These are phyloP conservation scores for Malassezia vespertilionis DNA, from an alignment of 1,284 basidiomycete species.

Conservation along the genomic window DNA sequence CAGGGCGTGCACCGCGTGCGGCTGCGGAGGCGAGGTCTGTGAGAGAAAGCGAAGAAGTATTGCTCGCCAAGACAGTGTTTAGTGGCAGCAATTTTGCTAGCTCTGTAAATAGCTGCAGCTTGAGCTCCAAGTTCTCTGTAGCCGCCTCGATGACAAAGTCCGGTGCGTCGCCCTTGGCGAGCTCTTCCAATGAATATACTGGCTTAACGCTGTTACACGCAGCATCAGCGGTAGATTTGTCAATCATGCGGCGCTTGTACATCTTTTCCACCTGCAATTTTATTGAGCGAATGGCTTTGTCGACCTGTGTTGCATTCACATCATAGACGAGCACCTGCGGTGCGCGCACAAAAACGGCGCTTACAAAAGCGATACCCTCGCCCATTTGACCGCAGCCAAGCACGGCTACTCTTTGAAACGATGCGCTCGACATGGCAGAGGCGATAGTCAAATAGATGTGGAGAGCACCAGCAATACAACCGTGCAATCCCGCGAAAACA, in stretches of 20 bases:
- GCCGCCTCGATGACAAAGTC: slow-evolving; percentile 92
- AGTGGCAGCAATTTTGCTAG: slow-evolving; percentile 62
- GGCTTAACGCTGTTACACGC: slow-evolving; percentile 50
- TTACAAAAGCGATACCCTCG: slow-evolving; percentile 68
- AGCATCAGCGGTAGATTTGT: slow-evolving; percentile 60
- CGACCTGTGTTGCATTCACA: slow-evolving; percentile 10
- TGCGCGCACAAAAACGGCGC: slow-evolving; percentile 51
- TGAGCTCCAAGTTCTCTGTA: slow-evolving; percentile 71
- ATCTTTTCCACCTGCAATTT: slow-evolving; percentile 69
- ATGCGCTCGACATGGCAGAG: too few species aligned
- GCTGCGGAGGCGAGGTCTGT: slow-evolving; percentile 70
- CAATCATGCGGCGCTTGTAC: slow-evolving; percentile 68
- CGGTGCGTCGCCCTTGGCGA: slow-evolving; percentile 55
- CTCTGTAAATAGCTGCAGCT: slow-evolving; percentile 64
- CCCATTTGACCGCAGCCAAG: slow-evolving; percentile 45
- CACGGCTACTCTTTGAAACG: slow-evolving; percentile 17
- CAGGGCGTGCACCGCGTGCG: slow-evolving; percentile 24
- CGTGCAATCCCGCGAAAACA: too few species aligned
- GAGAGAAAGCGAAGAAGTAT: slow-evolving; percentile 87
- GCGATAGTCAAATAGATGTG: too few species aligned
- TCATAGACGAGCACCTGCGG: slow-evolving; percentile 26
- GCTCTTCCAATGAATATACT: slow-evolving; percentile 22
- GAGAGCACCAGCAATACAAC: too few species aligned
- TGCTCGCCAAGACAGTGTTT: slow-evolving; percentile 72
- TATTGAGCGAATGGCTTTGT: slow-evolving; percentile 56